Evolutionary conservation across 139 green algal genomes (phyloP).

Genomic region (Nannochloris sp.): DNA sequence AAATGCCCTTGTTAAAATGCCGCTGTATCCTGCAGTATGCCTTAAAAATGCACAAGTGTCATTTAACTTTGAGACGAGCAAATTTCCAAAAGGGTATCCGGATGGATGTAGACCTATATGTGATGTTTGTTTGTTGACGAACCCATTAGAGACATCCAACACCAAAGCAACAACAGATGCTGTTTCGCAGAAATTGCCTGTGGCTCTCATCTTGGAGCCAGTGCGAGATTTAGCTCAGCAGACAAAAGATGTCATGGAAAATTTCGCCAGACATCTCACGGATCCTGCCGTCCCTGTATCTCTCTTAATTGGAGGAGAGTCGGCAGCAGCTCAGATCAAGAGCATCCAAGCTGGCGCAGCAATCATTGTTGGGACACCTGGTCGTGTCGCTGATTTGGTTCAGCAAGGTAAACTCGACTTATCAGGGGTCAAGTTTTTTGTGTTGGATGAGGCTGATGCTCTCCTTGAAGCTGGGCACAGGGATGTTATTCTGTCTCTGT

Average conservation of each 20-base stretch:
- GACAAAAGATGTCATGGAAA: conserved; percentile 44
- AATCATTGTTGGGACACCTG: conserved; percentile 66
- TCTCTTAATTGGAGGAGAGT: conserved; percentile 58
- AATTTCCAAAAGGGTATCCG: conserved; percentile 12
- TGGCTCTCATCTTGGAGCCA: conserved; percentile 74
- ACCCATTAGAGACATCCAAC: conserved; percentile 16
- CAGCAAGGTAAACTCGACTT: conserved; percentile 57
- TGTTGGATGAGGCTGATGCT: conserved; percentile 79
- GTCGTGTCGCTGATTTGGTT: conserved; percentile 58
- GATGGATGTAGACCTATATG: background rate
- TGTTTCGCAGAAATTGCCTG: conserved; percentile 18
- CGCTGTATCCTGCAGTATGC: conserved; percentile 60
- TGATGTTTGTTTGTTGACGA: conserved; percentile 25
- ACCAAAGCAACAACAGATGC: background rate
- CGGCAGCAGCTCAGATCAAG: conserved; percentile 24
- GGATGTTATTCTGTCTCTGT: conserved; percentile 56
- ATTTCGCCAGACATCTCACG: conserved; percentile 43
- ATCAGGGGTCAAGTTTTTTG: conserved; percentile 58
- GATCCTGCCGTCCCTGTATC: conserved; percentile 30
- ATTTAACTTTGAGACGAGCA: conserved; percentile 44
- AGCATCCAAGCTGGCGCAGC: conserved; percentile 51
- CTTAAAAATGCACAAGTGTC: conserved; percentile 73
- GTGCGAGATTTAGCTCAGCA: conserved; percentile 73
- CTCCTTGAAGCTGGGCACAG: conserved; percentile 58
- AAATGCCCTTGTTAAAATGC: conserved; percentile 24